Evolutionary conservation across 2,329 filamentous ascomycete species (phyloP).

Genomic region (Colletotrichum navitas): DNA sequence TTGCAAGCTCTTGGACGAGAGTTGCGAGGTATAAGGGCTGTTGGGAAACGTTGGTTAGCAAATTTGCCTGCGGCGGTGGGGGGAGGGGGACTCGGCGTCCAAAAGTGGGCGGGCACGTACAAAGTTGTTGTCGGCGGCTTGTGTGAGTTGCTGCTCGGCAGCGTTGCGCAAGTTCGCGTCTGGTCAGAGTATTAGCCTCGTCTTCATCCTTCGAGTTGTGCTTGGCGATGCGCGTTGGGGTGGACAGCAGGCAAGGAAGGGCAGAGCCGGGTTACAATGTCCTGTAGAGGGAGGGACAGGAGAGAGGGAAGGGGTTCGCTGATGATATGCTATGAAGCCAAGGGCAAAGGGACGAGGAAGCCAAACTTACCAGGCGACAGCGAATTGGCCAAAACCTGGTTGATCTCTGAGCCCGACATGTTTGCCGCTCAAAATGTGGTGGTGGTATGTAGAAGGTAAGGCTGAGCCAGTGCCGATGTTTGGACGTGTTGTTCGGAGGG

Average conservation of each 20-base stretch:
- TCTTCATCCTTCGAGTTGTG: conserved; percentile 17
- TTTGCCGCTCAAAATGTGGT: conserved; percentile 51
- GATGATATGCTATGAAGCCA: conserved; percentile 36
- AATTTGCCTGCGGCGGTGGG: conserved; percentile 31
- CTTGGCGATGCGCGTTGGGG: conserved; percentile 29
- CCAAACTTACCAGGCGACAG: conserved; percentile 84
- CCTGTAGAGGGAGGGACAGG: conserved; percentile 21
- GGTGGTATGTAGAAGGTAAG: conserved; percentile 28
- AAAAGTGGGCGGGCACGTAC: conserved; percentile 65
- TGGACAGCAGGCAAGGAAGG: conserved; percentile 28
- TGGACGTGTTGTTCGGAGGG: conserved; percentile 32
- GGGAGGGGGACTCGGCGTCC: conserved; percentile 37
- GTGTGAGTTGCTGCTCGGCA: conserved; percentile 93
- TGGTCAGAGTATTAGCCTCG: conserved; percentile 57
- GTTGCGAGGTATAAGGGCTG: conserved; percentile 94
- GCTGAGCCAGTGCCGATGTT: conserved; percentile 40
- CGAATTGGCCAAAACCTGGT: conserved; percentile 96
- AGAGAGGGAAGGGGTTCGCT: conserved; percentile 22
- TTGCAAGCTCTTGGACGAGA: conserved; percentile 93
- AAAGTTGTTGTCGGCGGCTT: conserved; percentile 95
- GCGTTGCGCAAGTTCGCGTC: conserved; percentile 90
- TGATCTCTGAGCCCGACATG: conserved; percentile 90
- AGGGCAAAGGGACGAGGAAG: conserved; percentile 1
- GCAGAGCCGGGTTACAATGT: conserved; percentile 20
- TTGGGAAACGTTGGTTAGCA: conserved; percentile 47